Evolutionary conservation across 2,329 filamentous ascomycete species (phyloP).

Genomic region (Claviceps sp.): DNA sequence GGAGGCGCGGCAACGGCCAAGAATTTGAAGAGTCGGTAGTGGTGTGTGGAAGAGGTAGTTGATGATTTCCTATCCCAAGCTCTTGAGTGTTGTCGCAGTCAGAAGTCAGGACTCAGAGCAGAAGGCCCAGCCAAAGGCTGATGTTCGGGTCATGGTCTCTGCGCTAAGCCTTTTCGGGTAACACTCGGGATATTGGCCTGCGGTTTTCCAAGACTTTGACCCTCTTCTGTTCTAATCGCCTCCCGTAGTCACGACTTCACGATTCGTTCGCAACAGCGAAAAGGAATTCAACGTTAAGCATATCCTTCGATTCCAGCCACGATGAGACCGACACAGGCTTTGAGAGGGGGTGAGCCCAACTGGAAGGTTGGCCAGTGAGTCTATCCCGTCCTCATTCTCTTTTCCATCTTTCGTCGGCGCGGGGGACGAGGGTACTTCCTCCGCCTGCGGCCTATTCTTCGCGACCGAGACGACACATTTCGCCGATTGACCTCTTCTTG

Average conservation of each 20-base stretch:
- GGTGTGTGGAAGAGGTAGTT: background rate
- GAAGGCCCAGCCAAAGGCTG: conserved; percentile 3
- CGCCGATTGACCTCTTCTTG: background rate
- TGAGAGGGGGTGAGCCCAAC: conserved; percentile 22
- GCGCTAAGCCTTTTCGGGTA: conserved; percentile 22
- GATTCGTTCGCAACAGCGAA: conserved; percentile 13
- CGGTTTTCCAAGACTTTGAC: conserved; percentile 14
- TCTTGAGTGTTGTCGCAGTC: background rate
- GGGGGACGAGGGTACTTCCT: background rate
- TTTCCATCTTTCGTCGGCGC: background rate
- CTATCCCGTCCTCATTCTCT: background rate
- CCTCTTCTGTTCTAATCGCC: conserved; percentile 6
- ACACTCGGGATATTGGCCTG: conserved; percentile 17
- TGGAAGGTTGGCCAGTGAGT: conserved; percentile 23
- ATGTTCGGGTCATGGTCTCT: conserved; percentile 10
- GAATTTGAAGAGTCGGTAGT: background rate
- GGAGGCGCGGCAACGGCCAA: background rate
- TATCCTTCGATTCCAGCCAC: conserved; percentile 15
- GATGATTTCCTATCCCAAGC: background rate
- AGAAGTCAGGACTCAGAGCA: background rate
- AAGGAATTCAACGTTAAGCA: conserved; percentile 12
- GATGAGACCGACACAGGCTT: conserved; percentile 29
- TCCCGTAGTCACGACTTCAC: conserved; percentile 3
- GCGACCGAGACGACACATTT: background rate
- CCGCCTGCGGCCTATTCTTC: conserved; percentile 20